Evolutionary conservation across 305 asterid species (phyloP).

Genomic region (Rubia balearica): DNA sequence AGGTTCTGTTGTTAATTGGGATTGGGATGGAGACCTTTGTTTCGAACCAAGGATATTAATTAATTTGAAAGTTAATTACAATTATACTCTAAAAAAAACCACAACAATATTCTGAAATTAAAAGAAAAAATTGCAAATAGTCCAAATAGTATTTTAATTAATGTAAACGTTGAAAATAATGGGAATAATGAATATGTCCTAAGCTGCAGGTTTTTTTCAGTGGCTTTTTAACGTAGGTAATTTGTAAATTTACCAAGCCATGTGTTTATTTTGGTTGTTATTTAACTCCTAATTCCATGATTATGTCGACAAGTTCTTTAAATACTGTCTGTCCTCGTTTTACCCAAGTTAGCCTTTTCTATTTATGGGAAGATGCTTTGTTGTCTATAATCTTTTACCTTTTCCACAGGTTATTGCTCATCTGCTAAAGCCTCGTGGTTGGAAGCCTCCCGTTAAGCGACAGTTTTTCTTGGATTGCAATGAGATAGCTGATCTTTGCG

Average conservation of each 20-base stretch:
- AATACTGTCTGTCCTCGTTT: not conserved
- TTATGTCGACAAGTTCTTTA: not conserved
- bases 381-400: not conserved
- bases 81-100: too few relatives aligned
- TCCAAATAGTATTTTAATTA: too few relatives aligned
- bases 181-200: not conserved
- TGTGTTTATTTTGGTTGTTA: not conserved
- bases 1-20: not conserved
- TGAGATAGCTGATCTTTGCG: conserved; percentile 99
- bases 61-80: too few relatives aligned
- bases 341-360: not conserved
- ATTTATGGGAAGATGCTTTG: not conserved
- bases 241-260: not conserved
- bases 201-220: not conserved
- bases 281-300: not conserved
- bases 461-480: conserved; percentile 98
- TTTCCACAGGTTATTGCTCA: conserved; percentile 77
- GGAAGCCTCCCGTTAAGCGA: conserved; percentile 98
- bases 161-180: not conserved
- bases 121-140: not conserved
- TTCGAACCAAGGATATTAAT: too few relatives aligned
- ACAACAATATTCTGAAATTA: not conserved
- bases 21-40: not conserved
- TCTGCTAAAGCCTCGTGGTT: conserved; percentile 97
- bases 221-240: not conserved